Evolutionary conservation across 805 yeast species (phyloP).

Genomic region (Komagataella ulmi): DNA sequence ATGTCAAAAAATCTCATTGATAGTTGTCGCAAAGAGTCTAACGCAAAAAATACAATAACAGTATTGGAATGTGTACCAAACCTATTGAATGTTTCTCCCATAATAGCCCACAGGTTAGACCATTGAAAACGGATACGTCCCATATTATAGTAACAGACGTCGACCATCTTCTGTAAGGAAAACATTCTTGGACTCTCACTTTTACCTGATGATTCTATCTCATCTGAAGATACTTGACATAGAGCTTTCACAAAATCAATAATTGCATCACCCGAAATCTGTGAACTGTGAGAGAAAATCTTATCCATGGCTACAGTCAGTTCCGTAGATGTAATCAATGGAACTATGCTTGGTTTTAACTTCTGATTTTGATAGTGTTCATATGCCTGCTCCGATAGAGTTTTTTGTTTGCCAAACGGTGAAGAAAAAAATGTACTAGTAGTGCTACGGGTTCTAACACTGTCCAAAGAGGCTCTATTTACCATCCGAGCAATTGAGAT

Average conservation of each 20-base stretch:
- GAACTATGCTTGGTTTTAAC: constrained; percentile 42
- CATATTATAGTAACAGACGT: constrained; percentile 96
- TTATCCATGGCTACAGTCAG: constrained; percentile 73
- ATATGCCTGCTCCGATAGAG: constrained; percentile 56
- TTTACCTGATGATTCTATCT: constrained; percentile 77
- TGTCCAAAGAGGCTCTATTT: constrained; percentile 39
- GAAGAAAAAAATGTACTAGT: constrained; percentile 40
- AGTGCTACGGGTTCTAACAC: constrained; percentile 23
- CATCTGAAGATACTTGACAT: constrained; percentile 79
- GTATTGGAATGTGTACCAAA: constrained; percentile 73
- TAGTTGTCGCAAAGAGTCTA: constrained; percentile 87
- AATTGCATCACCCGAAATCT: constrained; percentile 72
- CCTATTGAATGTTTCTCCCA: constrained; percentile 79
- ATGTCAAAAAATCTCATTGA: constrained; percentile 86
- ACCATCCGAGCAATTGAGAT: constrained; percentile 64
- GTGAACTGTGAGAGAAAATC: constrained; percentile 72
- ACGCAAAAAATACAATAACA: constrained; percentile 75
- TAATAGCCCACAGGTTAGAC: constrained; percentile 89
- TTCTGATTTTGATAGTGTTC: constrained; percentile 63
- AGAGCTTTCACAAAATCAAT: constrained; percentile 79
- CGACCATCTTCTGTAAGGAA: constrained; percentile 90
- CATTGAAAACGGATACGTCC: constrained; percentile 91
- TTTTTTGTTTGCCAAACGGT: constrained; percentile 17
- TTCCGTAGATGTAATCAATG: constrained; percentile 48
- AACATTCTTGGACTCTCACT: constrained; percentile 80